Conservation (phyloP, 2,329 filamentous ascomycete genomes). For the Blastomyces emzantsi region DNA sequence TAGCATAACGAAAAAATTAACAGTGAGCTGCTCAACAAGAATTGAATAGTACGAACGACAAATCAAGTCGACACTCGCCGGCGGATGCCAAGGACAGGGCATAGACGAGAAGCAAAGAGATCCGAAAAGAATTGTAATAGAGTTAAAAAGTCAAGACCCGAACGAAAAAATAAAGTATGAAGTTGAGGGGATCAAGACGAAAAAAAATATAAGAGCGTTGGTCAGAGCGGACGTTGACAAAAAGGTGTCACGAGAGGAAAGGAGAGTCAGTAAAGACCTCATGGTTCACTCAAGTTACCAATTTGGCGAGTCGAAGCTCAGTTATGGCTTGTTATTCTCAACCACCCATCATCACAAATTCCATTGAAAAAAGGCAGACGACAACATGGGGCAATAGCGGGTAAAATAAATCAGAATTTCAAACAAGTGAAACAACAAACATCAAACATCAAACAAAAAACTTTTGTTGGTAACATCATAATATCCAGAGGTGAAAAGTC, state of each 20-base stretch:
- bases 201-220: neutral
- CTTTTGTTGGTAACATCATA: slow-evolving; percentile 16
- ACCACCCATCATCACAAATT: slow-evolving; percentile 29
- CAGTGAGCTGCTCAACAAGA: slow-evolving; percentile 10
- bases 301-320: slow-evolving; percentile 18
- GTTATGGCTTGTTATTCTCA: slow-evolving; percentile 23
- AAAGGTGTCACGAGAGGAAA: slow-evolving; percentile 3
- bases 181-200: slow-evolving; percentile 1
- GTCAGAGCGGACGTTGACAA: neutral
- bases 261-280: slow-evolving; percentile 11
- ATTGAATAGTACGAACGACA: neutral
- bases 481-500: slow-evolving; percentile 11
- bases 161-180: neutral
- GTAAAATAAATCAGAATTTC: slow-evolving; percentile 16
- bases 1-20: slow-evolving; percentile 14
- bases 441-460: slow-evolving; percentile 4
- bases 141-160: neutral
- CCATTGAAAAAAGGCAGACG: slow-evolving; percentile 15
- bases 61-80: too few species aligned
- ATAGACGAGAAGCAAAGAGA: neutral
- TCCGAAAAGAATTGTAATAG: neutral
- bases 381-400: neutral
- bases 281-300: neutral
- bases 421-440: slow-evolving; percentile 9
- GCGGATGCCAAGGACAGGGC: too few species aligned